Evolutionary conservation across 495 filamentous ascomycete species (phyloP).

Genomic region (Penicillium taxi): DNA sequence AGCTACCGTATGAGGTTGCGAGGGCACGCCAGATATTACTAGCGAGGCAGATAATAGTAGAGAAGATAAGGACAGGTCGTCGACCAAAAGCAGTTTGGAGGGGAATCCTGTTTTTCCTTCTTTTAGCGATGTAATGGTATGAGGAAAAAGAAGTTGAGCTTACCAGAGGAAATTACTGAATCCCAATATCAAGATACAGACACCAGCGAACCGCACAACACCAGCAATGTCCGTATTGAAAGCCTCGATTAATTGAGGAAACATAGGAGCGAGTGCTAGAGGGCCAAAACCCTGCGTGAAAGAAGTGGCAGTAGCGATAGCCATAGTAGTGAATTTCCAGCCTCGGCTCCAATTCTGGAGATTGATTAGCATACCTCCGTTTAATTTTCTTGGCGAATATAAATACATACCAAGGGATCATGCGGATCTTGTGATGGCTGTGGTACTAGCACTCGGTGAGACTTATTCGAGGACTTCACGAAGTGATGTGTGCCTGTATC

Average conservation of each 20-base stretch:
- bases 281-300: constrained; percentile 55
- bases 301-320: constrained; percentile 40
- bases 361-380: too few species aligned
- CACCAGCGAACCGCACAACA: constrained; percentile 47
- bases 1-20: constrained; percentile 49
- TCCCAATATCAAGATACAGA: constrained; percentile 53
- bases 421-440: constrained; percentile 43
- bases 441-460: constrained; percentile 43
- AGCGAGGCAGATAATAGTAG: constrained; percentile 46
- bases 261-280: constrained; percentile 51
- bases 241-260: constrained; percentile 46
- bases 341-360: constrained; percentile 34
- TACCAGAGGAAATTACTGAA: constrained; percentile 58
- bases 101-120: constrained; percentile 43
- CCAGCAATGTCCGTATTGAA: constrained; percentile 46
- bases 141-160: not conserved
- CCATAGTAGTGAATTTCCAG: constrained; percentile 38
- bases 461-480: constrained; percentile 39
- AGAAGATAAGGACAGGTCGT: constrained; percentile 50
- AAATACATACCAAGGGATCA: constrained; percentile 31
- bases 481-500: constrained; percentile 55
- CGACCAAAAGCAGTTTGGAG: constrained; percentile 51
- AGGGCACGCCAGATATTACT: constrained; percentile 53
- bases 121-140: too few species aligned
- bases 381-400: too few species aligned